Evolutionary conservation across 768 basidiomycete genomes (phyloP), one percentile per base, ranked within the genome.

Genomic region (Daedaleopsis nitida): DNA sequence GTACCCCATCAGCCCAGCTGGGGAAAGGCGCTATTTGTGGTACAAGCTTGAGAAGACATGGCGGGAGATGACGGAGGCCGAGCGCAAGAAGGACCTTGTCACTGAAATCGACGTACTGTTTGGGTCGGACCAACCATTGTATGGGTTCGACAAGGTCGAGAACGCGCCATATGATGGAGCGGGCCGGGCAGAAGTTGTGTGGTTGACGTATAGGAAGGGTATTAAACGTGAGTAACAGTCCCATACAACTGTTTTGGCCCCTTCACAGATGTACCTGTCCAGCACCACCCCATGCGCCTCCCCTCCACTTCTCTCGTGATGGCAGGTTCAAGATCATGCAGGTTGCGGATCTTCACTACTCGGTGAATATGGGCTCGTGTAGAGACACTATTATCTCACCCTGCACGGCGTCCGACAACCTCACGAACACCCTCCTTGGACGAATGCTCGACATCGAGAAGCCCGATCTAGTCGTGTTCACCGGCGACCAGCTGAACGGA

Each of bases 341-440:
- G 76, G 82, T 98, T 35, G 96, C 96, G 6, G 96, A 99, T 72
- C 80, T 99, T 32, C 96, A 99, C 73, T 98, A 85, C 74, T 92
- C 91, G 0, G 92, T 95, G 53, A 84, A 87, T 5, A 80, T 82
- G 37, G 94, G 94, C 2, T 67, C 75, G 9, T 98, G 96, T 70
- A 82, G 84, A 39, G 94, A 97, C 62, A 89, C 89, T 2, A 70
- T 74, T 21, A 71, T 82, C 39, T 39, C 75, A 23, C 78, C 87
- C 11, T 83, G 85, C 57, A 72, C 74, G 16, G 78, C 79, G 42
- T 91, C 94, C 2, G 96, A 98, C 71, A 86, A 87, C 63, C 80
- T 91, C 63, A 94, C 94, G 0, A 81, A 79, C n/a, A 79, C 85
- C 2, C 83, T 98, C 52, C 76, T 99, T 44, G 83, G 79, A 8